Evolutionary conservation across 2,329 filamentous ascomycete species (phyloP), one percentile per base, ranked within the genome.

Genomic region (Lomentospora prolificans): DNA sequence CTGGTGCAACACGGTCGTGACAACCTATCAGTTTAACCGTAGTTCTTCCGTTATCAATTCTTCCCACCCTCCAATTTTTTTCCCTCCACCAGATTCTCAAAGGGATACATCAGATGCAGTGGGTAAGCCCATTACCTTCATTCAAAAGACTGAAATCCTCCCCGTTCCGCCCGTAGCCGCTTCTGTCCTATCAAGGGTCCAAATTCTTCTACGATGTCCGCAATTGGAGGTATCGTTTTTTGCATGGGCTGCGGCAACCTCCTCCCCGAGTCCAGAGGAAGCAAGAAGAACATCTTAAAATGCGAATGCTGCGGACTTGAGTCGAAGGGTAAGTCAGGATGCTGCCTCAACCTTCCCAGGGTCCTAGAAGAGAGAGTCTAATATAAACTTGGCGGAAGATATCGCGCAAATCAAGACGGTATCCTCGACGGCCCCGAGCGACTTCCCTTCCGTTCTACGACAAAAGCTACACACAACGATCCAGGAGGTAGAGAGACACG

Each of bases 241-340:
- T 97, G 92, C 75, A 89, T 80, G 55, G 89, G 91, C 68, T 97
- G 92, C 70, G 92, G 92, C 59, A 95, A 95, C 68, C 78, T 96
- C 3, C 76, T 97, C 41, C 90, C 94, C 55, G 81, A 86, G 54
- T 90, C 88, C 50, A 86, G 86, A 60, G 89, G 88, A 58, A 85
- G 84, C 58, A 78, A 82, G 62, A 87, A 90, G 66, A 86, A 87
- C 57, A 80, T 87, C 57, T 74, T 97, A 57, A 78, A 80, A 61
- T 99, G 92, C 76, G 87, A 89, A 64, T 86, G 91, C 68, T 97
- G 92, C 69, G 89, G 88, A 59, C 82, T 88, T 41, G 81, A 88
- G 65, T 95, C 92, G 67, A 85, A 82, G 84, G 90, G 90, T 95
- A 64, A 56, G 71, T n/a, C n/a, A n/a, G n/a, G n/a, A n/a, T n/a